Evolutionary conservation across 2,329 filamentous ascomycete species (phyloP).

Genomic region (Hypoxylon rubiginosum): DNA sequence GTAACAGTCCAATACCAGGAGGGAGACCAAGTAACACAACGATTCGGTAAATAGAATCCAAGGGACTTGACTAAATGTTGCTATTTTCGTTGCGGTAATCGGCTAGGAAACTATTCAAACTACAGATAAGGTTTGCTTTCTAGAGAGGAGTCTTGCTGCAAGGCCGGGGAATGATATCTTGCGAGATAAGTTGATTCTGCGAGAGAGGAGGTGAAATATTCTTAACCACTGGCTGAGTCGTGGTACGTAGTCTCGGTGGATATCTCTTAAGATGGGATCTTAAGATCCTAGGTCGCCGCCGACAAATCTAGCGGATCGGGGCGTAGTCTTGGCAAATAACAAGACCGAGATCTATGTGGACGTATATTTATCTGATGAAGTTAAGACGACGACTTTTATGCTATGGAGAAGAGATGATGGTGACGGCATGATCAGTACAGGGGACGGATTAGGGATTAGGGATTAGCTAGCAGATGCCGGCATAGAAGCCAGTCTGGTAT

Average conservation of each 20-base stretch:
- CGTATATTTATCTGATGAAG: slow-evolving; percentile 17
- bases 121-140: slow-evolving; percentile 17
- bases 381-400: slow-evolving; percentile 5
- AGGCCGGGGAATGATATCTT: background rate
- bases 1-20: slow-evolving; percentile 23
- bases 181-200: slow-evolving; percentile 8
- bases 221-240: slow-evolving; percentile 19
- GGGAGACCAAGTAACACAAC: slow-evolving; percentile 31
- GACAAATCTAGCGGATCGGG: slow-evolving; percentile 10
- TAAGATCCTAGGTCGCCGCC: slow-evolving; percentile 22
- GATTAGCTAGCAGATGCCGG: slow-evolving; percentile 13
- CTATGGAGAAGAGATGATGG: slow-evolving; percentile 7
- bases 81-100: slow-evolving; percentile 11
- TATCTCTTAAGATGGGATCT: slow-evolving; percentile 12
- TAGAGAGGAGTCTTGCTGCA: slow-evolving; percentile 6
- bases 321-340: slow-evolving; percentile 8
- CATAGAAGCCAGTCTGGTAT: slow-evolving; percentile 4
- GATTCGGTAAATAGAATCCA: slow-evolving; percentile 7
- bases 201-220: background rate
- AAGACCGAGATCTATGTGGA: slow-evolving; percentile 3
- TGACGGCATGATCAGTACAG: slow-evolving; percentile 4
- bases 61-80: slow-evolving; percentile 12
- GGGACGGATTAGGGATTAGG: background rate
- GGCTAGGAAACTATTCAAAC: background rate
- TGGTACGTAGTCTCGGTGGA: slow-evolving; percentile 27